A percentile compares a stretch with the other conserved stretches of the same genome.
phyloP scores from a whole-genome alignment of 2,329 filamentous ascomycete species.

The Cercospora brassicicola region DNA sequence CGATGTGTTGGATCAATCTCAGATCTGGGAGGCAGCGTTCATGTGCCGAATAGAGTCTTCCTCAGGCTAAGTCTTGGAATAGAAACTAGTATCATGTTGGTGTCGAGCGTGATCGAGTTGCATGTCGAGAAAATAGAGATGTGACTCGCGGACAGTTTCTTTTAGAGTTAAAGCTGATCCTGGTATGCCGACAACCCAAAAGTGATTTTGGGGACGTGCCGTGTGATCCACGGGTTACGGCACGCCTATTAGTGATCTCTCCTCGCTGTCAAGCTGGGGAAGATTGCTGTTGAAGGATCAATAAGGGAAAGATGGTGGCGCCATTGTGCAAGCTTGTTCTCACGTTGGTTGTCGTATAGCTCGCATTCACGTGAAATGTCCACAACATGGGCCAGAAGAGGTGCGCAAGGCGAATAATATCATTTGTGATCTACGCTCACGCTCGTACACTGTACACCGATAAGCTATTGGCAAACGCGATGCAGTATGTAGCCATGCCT shows the following conservation, averaged over 20 bases:
- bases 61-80: neutral
- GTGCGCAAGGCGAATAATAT: neutral
- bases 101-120: neutral
- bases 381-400: too few species aligned
- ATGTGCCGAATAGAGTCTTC: neutral
- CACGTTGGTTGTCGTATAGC: neutral
- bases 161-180: neutral
- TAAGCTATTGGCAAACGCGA: neutral
- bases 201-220: neutral
- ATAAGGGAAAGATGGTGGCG: neutral
- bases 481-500: conserved; percentile 2
- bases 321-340: neutral
- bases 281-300: neutral
- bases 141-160: neutral
- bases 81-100: neutral
- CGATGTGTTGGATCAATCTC: neutral
- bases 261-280: neutral
- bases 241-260: neutral
- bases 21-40: neutral
- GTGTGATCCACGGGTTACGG: neutral
- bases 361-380: neutral
- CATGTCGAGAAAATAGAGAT: neutral
- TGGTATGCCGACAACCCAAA: neutral
- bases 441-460: conserved; percentile 4
- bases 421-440: neutral